These are phyloP conservation scores for Neoboletus brunneissimus DNA, from an alignment of 768 basidiomycete species.

Conservation along the genomic window DNA sequence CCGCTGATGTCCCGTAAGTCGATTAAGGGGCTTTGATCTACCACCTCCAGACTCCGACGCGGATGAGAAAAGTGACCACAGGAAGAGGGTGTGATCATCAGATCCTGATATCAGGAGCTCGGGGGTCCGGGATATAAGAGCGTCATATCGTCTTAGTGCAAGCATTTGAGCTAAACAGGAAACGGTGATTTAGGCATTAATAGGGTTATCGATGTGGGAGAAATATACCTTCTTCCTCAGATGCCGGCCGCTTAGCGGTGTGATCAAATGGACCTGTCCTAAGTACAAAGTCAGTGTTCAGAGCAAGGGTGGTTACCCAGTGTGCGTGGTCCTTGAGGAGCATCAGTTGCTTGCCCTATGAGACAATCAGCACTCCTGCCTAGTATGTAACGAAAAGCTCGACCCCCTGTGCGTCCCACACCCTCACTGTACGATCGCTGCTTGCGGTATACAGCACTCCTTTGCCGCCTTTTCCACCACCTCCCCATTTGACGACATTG, in stretches of 20 bases:
- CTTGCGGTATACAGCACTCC: slow-evolving; percentile 93
- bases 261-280: slow-evolving; percentile 96
- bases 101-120: slow-evolving; percentile 94
- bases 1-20: slow-evolving; percentile 92
- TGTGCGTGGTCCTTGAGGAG: slow-evolving; percentile 94
- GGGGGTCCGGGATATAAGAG: slow-evolving; percentile 56
- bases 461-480: slow-evolving; percentile 59
- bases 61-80: slow-evolving; percentile 82
- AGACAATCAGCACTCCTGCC: slow-evolving; percentile 3
- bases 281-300: slow-evolving; percentile 93
- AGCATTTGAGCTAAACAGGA: slow-evolving; percentile 61
- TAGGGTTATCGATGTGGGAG: neutral
- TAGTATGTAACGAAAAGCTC: slow-evolving; percentile 18
- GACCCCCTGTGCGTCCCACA: slow-evolving; percentile 88
- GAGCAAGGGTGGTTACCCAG: slow-evolving; percentile 95
- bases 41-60: slow-evolving; percentile 33
- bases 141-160: slow-evolving; percentile 76
- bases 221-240: slow-evolving; percentile 75
- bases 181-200: neutral
- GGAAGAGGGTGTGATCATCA: slow-evolving; percentile 96
- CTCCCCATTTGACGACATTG: slow-evolving; percentile 96
- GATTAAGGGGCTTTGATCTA: slow-evolving; percentile 66
- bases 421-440: slow-evolving; percentile 88
- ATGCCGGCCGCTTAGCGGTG: slow-evolving; percentile 69
- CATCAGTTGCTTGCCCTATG: slow-evolving; percentile 79